Base-by-base conservation (phyloP, 148 eudicot species). In the Dysphania ambrosioides region DNA sequence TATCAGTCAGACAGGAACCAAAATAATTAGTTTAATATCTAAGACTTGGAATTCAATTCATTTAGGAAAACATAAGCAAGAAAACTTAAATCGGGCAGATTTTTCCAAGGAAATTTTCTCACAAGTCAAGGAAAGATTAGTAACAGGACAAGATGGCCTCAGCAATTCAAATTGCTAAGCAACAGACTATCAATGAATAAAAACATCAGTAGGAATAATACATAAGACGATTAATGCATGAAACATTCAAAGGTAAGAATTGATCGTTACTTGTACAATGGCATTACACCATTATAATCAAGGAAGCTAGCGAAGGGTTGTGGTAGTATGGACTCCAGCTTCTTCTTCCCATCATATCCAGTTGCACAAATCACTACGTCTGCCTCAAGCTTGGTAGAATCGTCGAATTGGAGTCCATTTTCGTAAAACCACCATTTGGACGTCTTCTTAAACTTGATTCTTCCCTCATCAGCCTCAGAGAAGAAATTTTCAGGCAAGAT, bases 401-500 rank as follows among this genome's bases (percentile, higher is more conserved):
- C 92, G 3, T 92, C 97, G 29, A 96, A 86, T 74, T 89, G 79
- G 19, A 96, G 76, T 29, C 99, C 97, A 23, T 83, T 81, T 75
- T 96, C 93, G 73, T 79, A 90, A 44, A 96, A 96, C 72, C 93
- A 82, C 97, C 97, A 96, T n/a, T 72, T 82, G 2, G 88, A 78
- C 8, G 89, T 79, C 76, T 85, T 82, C 82, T 89, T 83, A 79
- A 96, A 87, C 65, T 60, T 73, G 21, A 96, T 92, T 19, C 82
- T 83, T 16, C 97, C 99, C 59, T 87, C 82, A 35, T 90, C 91
- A 1, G 91, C 97, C 85, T 86, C 89, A 0, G 75, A 0, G 77
- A 96, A 96, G 88, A 96, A 92, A 23, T 80, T 84, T 3, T 92
- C 93, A 0, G 99, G 99, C 77, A 96, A 81, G 69, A 96, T 92